Conservation (phyloP, 306 rosid genomes). For the Vachellia pachyceras region DNA sequence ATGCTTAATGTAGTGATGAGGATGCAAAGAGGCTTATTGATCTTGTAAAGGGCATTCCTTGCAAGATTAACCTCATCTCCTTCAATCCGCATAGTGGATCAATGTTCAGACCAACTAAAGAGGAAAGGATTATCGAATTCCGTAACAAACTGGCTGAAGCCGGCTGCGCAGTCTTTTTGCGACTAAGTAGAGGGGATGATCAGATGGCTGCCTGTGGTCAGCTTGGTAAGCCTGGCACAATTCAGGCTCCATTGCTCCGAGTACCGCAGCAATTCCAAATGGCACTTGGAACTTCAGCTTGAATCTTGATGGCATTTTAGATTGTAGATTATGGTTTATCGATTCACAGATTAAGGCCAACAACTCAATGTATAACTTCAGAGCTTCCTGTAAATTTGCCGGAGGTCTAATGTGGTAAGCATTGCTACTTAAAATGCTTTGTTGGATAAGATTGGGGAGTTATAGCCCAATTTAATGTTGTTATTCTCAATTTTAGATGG, state of each 20-base stretch:
- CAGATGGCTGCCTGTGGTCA: conserved; percentile 99
- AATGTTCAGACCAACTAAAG: conserved; percentile 80
- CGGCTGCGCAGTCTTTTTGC: conserved; percentile 66
- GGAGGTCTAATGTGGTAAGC: neutral
- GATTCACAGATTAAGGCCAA: too few relatives aligned
- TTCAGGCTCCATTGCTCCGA: conserved; percentile 82
- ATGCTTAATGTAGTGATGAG: conserved; percentile 52
- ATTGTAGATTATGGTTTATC: neutral
- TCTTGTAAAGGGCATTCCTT: conserved; percentile 86
- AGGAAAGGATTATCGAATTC: conserved; percentile 77
- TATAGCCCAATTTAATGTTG: neutral
- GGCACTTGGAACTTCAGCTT: conserved; percentile 49
- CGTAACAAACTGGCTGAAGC: conserved; percentile 74
- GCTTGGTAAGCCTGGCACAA: conserved; percentile 75
- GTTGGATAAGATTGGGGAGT: neutral
- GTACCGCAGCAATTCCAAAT: conserved; percentile 76
- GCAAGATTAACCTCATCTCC: conserved; percentile 92
- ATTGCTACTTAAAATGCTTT: neutral
- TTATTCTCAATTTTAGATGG: neutral
- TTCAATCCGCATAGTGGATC: conserved; percentile 81
- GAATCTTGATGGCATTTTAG: conserved; percentile 32
- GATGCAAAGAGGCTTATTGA: conserved; percentile 77
- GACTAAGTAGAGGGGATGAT: conserved; percentile 89
- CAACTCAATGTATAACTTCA: neutral
- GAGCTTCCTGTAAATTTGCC: conserved; percentile 36